Conservation (phyloP, 2,329 filamentous ascomycete genomes). For the Helminthosporium solani region DNA sequence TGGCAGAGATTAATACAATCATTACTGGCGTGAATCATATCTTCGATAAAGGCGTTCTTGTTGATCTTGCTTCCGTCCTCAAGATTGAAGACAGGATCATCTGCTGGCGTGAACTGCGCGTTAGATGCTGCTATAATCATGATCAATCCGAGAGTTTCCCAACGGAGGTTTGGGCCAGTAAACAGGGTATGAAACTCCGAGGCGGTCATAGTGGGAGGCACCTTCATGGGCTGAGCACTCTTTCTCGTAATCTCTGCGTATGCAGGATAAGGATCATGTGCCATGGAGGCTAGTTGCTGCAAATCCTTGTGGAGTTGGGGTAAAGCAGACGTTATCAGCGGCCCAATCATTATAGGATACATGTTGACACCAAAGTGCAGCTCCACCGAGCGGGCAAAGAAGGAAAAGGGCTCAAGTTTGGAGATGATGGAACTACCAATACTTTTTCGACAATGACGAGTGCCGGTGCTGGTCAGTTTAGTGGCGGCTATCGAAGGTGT, state of each 20-base stretch:
- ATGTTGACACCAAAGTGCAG: constrained; percentile 31
- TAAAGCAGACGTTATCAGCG: constrained; percentile 32
- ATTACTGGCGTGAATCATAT: constrained; percentile 38
- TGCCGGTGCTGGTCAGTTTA: constrained; percentile 18
- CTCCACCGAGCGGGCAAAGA: constrained; percentile 30
- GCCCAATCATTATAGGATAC: constrained; percentile 28
- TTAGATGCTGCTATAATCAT: constrained; percentile 29
- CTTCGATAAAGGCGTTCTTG: constrained; percentile 35
- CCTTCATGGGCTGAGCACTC: constrained; percentile 32
- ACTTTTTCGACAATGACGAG: constrained; percentile 31
- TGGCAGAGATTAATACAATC: constrained; percentile 40
- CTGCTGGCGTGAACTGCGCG: constrained; percentile 33
- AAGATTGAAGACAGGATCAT: constrained; percentile 33
- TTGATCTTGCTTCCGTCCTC: constrained; percentile 33
- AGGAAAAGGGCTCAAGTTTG: constrained; percentile 29
- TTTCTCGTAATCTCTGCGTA: constrained; percentile 38
- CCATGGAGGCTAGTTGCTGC: constrained; percentile 21
- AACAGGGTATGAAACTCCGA: constrained; percentile 37
- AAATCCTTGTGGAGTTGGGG: constrained; percentile 35
- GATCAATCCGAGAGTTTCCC: constrained; percentile 37
- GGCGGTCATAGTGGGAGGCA: constrained; percentile 31
- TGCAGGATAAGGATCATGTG: constrained; percentile 19
- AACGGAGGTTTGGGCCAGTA: constrained; percentile 37
- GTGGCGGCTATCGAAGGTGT: constrained; percentile 20
- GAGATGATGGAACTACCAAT: constrained; percentile 31